Evolutionary conservation across 148 eudicot genomes (phyloP).

Genomic region (Vaccinium corymbosum): DNA sequence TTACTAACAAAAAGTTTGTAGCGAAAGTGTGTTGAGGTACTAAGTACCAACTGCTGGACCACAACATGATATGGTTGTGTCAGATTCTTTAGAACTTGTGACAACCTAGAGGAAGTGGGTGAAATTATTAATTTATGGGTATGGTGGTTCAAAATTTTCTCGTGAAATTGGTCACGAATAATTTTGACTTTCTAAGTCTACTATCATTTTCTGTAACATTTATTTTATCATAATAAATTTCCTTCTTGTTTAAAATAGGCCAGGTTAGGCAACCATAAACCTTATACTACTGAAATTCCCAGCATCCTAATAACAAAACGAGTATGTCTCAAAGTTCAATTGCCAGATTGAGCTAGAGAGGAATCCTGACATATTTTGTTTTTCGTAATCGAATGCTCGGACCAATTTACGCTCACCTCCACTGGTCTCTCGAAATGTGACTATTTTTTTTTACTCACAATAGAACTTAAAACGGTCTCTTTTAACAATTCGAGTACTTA

Average conservation of each 20-base stretch:
- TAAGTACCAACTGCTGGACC: too few species aligned
- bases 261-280: conserved; percentile 1
- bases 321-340: background rate
- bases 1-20: too few species aligned
- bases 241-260: background rate
- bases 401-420: background rate
- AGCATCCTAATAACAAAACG: background rate
- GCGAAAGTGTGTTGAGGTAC: too few species aligned
- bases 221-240: background rate
- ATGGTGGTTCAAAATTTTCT: background rate
- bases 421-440: background rate
- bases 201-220: background rate
- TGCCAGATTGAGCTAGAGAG: background rate
- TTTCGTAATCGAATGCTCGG: background rate
- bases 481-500: too few species aligned
- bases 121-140: background rate
- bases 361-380: background rate
- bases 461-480: background rate
- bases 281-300: background rate
- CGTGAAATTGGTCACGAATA: background rate
- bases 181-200: background rate
- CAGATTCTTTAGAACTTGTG: background rate
- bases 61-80: background rate
- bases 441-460: background rate
- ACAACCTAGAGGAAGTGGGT: too few species aligned